Conservation (phyloP, 768 basidiomycete genomes). For the Podaxis sp. region DNA sequence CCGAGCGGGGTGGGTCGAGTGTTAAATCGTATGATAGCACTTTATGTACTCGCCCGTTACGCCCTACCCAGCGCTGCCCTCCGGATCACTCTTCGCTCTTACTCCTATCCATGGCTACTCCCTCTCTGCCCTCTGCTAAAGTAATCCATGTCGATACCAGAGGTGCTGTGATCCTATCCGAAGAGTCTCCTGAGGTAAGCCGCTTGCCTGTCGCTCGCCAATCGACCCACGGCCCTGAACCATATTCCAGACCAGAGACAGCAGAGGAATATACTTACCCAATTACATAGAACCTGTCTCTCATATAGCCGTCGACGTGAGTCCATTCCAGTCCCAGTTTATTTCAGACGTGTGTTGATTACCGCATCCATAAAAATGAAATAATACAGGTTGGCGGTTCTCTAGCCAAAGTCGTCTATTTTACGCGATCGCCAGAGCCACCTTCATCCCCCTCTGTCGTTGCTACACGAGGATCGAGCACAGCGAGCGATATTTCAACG, state of each 20-base stretch:
- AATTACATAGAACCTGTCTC: constrained; percentile 98
- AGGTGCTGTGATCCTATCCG: constrained; percentile 89
- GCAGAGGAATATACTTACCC: constrained; percentile 95
- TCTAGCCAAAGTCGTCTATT: constrained; percentile 97
- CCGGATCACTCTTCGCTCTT: constrained; percentile 16
- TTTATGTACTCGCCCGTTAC: constrained; percentile 12
- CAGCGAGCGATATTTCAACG: constrained; percentile 44
- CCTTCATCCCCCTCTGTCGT: constrained; percentile 73
- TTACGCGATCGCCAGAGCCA: constrained; percentile 89
- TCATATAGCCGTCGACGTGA: constrained; percentile 95
- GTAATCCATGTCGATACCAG: constrained; percentile 94
- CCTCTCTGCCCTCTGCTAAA: constrained; percentile 76
- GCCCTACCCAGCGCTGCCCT: constrained; percentile 3
- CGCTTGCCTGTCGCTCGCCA: constrained; percentile 2
- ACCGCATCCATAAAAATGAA: not conserved
- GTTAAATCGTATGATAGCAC: constrained; percentile 9
- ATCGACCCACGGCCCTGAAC: constrained; percentile 16
- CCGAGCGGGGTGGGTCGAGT: constrained; percentile 14
- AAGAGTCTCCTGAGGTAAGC: constrained; percentile 91
- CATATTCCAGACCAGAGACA: constrained; percentile 75
- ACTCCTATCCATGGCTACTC: constrained; percentile 40
- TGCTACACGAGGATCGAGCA: constrained; percentile 59
- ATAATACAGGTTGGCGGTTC: constrained; percentile 87
- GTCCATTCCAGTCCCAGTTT: constrained; percentile 30
- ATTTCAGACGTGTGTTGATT: constrained; percentile 2